Base-by-base conservation (phyloP, 768 basidiomycete genomes). In the Suillus luteus region DNA sequence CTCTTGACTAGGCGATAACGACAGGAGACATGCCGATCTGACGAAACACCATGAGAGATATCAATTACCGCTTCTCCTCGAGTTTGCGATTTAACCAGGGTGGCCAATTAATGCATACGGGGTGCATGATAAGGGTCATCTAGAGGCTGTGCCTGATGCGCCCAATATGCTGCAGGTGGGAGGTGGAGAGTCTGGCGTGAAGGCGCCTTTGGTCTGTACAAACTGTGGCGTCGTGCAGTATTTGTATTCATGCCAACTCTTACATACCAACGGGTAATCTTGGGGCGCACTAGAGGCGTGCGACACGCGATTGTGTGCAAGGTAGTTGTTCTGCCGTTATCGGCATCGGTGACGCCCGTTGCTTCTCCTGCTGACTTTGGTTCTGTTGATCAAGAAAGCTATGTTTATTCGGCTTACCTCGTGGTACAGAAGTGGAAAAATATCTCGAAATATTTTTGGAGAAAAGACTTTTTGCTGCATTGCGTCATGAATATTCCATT, bases 401-500 rank as follows among this genome's bases (percentile, higher is more conserved):
- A 78, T 61, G 80, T 80, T 1, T 74, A 77, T 64, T 67, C 66
- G 2, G 71, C 73, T 1, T 81, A 82, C 70, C 68, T 70, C 55
- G 69, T 74, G n/a, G 64, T 27, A 3, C 31, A 27, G 27, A 27
- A 27, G 68, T 70, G 65, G 69, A 48, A 75, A 24, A 15, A 22
- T 48, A 48, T 22, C 12, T 48, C 48, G 15, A 49, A 15, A 27
- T 27, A 24, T 27, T 27, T 31, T 31, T 52, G 17, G 27, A 27
- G 27, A 31, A 19, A 24, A 27, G 17, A 31, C 14, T 31, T 27
- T 27, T 31, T 31, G 31, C 31, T 31, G 31, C 31, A 3, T 31
- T 51, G 49, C 9, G 7, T 27, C 24, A 24, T 33, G 17, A 52
- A 11, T 52, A 27, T 31, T 52, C 7, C 19, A 54, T 19, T 33